These are phyloP conservation scores for Nakaseomyces bracarensis DNA, from an alignment of 1,139 yeast species.

Conservation along the genomic window DNA sequence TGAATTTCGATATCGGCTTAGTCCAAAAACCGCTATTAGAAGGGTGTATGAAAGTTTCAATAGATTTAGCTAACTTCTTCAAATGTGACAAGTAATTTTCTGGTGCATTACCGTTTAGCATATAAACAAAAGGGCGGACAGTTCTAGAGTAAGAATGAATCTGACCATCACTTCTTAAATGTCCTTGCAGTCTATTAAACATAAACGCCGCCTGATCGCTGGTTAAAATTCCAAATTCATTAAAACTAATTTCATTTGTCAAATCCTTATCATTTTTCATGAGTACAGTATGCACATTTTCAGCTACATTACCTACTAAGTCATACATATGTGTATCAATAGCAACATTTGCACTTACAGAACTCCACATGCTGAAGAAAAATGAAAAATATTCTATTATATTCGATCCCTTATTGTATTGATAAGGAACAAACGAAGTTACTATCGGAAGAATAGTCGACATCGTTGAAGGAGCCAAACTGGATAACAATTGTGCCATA, in stretches of 20 bases:
- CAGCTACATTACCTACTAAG: slow-evolving; percentile 55
- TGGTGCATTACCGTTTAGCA: slow-evolving; percentile 47
- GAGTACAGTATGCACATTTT: slow-evolving; percentile 38
- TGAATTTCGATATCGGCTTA: slow-evolving; percentile 53
- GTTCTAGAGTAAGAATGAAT: slow-evolving; percentile 50
- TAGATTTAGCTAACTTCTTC: slow-evolving; percentile 51
- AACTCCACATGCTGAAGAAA: slow-evolving; percentile 67
- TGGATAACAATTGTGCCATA: slow-evolving; percentile 32
- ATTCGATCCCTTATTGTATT: slow-evolving; percentile 23
- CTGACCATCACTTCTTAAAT: slow-evolving; percentile 46
- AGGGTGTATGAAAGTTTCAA: slow-evolving; percentile 86
- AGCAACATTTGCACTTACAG: slow-evolving; percentile 47
- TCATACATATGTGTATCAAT: slow-evolving; percentile 63
- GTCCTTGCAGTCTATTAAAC: slow-evolving; percentile 41
- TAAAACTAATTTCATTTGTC: slow-evolving; percentile 32
- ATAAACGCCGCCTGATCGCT: slow-evolving; percentile 50
- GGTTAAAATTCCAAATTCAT: slow-evolving; percentile 54
- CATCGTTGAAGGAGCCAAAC: slow-evolving; percentile 52
- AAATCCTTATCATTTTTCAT: slow-evolving; percentile 12
- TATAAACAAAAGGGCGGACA: slow-evolving; percentile 56
- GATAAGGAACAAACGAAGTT: slow-evolving; percentile 44
- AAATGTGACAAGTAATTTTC: slow-evolving; percentile 50
- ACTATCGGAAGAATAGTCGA: slow-evolving; percentile 50
- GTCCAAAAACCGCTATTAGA: slow-evolving; percentile 88
- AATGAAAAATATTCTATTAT: slow-evolving; percentile 48